A percentile compares a stretch with the other conserved stretches of the same genome.
Conservation (phyloP, 2,329 filamentous ascomycete genomes). For the Trichoderma cornu-damae region DNA sequence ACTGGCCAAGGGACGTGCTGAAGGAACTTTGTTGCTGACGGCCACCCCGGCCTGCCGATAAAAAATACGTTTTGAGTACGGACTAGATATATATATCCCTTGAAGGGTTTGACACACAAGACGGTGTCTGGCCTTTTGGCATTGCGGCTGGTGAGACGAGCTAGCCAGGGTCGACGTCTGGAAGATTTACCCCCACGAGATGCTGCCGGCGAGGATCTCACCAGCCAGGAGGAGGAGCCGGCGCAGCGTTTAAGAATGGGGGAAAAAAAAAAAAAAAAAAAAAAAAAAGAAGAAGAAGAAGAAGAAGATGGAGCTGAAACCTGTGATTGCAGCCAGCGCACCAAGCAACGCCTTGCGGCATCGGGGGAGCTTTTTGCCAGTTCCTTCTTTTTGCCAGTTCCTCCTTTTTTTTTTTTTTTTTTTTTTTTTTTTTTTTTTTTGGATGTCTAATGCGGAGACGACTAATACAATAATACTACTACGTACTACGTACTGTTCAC, state of each 20-base stretch:
- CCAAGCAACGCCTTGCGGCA: constrained; percentile 45
- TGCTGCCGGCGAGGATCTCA: constrained; percentile 43
- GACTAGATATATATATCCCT: too few species aligned
- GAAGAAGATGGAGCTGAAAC: constrained; percentile 47
- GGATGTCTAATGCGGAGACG: too few species aligned
- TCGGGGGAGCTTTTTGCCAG: too few species aligned
- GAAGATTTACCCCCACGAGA: constrained; percentile 46
- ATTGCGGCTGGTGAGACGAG: constrained; percentile 39
- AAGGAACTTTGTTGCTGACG: constrained; percentile 35
- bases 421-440: too few species aligned
- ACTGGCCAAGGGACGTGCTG: constrained; percentile 39
- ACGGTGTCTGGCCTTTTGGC: constrained; percentile 35
- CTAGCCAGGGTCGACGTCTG: constrained; percentile 41
- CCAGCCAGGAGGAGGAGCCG: constrained; percentile 43
- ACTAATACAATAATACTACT: too few species aligned
- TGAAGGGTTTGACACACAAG: constrained; percentile 41
- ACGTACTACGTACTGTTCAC: too few species aligned
- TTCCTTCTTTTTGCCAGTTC: too few species aligned
- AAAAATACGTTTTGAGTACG: constrained; percentile 54
- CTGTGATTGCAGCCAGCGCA: constrained; percentile 35
- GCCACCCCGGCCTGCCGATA: constrained; percentile 41
- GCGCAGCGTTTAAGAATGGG: constrained; percentile 34
- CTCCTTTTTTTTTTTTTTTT: too few species aligned
- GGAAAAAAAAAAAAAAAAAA: too few species aligned
- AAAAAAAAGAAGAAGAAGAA: too few species aligned